Base-by-base conservation (phyloP, 2,329 filamentous ascomycete genomes). In the Paecilomyces sp. region DNA sequence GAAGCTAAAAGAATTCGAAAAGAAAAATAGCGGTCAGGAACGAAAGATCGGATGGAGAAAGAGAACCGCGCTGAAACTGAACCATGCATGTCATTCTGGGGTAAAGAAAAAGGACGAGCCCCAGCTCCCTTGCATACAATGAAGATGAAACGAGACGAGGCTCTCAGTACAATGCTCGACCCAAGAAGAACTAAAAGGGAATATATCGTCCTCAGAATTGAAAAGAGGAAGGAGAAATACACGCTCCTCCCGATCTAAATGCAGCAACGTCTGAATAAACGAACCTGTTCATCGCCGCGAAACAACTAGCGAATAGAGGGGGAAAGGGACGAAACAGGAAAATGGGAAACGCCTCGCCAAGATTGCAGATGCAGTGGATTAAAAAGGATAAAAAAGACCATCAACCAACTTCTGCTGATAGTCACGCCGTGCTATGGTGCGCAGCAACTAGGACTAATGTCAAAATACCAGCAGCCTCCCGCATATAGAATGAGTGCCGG, bases 191-290 rank as follows among this genome's bases (percentile, higher is more conserved):
- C 25, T 50, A 47, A 57, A 56, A 55, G 30, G 59, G 51, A 61
- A 60, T 59, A 57, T 61, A 62, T 36, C 24, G 51, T 41, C 22
- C 58, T 62, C 52, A 61, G 60, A 63, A 63, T 60, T 51, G 60
- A 64, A 60, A 59, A 61, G 62, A 63, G 62, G 64, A 22, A 22
- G 22, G 63, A 65, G 61, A 66, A 65, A 68, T 68, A 63, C 62
- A 64, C 65, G 64, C 64, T 67, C 65, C 65, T 61, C 65, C 64
- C 64, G 60, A 67, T 68, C 65, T 70, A 70, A 68, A 69, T 71
- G 66, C 67, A 68, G 60, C 59, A 65, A 65, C 58, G 58, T 65
- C 62, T 53, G 22, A 25, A 25, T 65, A 57, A 47, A 56, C 55
- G n/a, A 61, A 65, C 61, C 65, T 63, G 66, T 64, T 67, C 67